A percentile compares a stretch with the other conserved stretches of the same genome.
Evolutionary conservation across 148 eudicot species (phyloP).

Genomic region (Gaultheria prostrata): DNA sequence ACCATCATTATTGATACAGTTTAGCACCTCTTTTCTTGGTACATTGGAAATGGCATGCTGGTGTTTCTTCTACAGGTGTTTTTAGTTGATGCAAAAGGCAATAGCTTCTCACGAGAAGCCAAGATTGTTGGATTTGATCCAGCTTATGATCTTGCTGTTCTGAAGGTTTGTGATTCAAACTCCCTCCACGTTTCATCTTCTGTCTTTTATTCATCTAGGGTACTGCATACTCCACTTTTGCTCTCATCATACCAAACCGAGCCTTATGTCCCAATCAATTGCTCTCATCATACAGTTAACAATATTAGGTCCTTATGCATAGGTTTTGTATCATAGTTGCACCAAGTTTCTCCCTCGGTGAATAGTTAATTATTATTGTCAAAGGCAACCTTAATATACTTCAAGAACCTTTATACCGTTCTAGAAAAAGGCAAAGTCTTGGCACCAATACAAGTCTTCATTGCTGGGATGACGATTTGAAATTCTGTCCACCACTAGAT

Average conservation of each 20-base stretch:
- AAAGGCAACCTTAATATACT: background rate
- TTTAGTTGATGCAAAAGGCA: constrained; percentile 60
- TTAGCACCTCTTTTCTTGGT: constrained; percentile 2
- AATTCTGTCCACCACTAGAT: background rate
- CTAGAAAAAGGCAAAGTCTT: background rate
- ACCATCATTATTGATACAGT: background rate
- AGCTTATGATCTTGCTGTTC: constrained; percentile 84
- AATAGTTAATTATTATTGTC: background rate
- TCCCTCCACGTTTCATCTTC: constrained; percentile 3
- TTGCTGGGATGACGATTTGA: background rate
- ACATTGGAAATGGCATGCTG: background rate
- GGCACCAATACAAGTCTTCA: background rate
- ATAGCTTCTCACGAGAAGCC: constrained; percentile 58
- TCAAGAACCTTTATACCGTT: background rate
- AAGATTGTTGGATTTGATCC: constrained; percentile 75
- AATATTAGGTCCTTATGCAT: background rate
- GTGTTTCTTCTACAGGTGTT: constrained; percentile 41
- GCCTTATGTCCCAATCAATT: too few relatives aligned
- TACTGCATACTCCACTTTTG: background rate
- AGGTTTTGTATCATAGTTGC: background rate
- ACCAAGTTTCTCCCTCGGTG: background rate
- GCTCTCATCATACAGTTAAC: background rate
- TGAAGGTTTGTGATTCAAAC: constrained; percentile 50
- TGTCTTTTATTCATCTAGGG: background rate
- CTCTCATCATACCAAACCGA: background rate